Evolutionary conservation across 2,329 filamentous ascomycete species (phyloP), one percentile per base, ranked within the genome.

Genomic region (Talaromyces sp.): DNA sequence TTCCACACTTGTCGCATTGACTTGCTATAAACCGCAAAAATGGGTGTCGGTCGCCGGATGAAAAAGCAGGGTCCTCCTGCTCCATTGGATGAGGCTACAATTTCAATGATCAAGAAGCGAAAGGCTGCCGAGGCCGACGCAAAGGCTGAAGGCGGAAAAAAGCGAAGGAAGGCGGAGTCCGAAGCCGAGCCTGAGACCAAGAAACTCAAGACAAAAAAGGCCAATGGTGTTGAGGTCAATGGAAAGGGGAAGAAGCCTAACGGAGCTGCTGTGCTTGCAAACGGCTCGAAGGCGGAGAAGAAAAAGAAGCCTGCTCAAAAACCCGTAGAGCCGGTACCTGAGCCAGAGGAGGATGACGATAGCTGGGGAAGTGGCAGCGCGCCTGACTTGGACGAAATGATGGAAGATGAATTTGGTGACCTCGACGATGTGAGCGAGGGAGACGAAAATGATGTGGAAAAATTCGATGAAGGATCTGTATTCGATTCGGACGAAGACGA

Each of bases 21-120:
- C 57, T 54, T 52, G 7, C 31, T 31, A 36, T 33, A 18, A 1
- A 52, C 33, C 16, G 52, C 28, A 74, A 87, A 75, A 72, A 96
- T 96, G 93, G 93, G 92, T 82, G 86, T 87, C 65, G 91, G 92
- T 76, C 90, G 92, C 75, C 91, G 93, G 71, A 96, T 97, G 89
- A 63, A 61, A 77, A 97, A 97, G 80, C 95, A 98, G 85, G 94
- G 92, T 61, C 83, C 89, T 66, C 95, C 95, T 59, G 86, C 89
- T 71, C 84, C 89, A 66, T 84, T 97, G 67, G 91, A 95, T 67
- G 91, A 96, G 68, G 80, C 77, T 23, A 80, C 78, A 73, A 85
- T 87, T 67, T 86, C 76, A 44, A 69, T 73, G 30, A 75, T 67
- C 71, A 92, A 88, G 72, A 97, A 98, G 85, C 87, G 93, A 75